phyloP scores from a whole-genome alignment of 257 asterid genomes.

The Gynochthodes officinalis region DNA sequence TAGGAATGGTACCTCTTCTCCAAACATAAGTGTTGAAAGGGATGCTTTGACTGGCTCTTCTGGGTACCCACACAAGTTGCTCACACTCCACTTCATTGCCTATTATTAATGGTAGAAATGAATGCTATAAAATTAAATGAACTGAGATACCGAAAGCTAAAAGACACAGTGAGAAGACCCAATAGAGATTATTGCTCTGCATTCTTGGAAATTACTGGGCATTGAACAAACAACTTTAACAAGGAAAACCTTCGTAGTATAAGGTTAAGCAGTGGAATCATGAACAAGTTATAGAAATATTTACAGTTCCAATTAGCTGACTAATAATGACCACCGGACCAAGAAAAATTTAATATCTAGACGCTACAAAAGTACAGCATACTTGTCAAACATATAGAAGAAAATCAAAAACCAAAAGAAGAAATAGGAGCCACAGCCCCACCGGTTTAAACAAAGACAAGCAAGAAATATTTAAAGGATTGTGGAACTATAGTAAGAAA shows the following conservation, averaged over 20 bases:
- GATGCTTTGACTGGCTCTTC: slow-evolving; percentile 67
- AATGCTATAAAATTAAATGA: neutral
- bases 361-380: neutral
- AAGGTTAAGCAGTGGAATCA: neutral
- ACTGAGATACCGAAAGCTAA: neutral
- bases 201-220: neutral
- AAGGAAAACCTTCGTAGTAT: neutral
- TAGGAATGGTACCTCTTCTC: slow-evolving; percentile 99
- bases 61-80: slow-evolving; percentile 94
- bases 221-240: neutral
- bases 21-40: slow-evolving; percentile 90
- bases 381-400: neutral
- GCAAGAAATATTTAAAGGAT: neutral
- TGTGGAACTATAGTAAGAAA: neutral
- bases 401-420: neutral
- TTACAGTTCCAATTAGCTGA: too few species aligned
- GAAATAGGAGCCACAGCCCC: neutral
- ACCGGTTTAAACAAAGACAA: neutral
- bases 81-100: slow-evolving; percentile 99
- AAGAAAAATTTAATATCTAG: neutral
- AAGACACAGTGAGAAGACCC: neutral
- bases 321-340: neutral
- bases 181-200: neutral
- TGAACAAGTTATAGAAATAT: neutral
- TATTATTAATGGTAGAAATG: slow-evolving; percentile 35